Evolutionary conservation across 768 basidiomycete genomes (phyloP).

Genomic region (Calocybe indica): DNA sequence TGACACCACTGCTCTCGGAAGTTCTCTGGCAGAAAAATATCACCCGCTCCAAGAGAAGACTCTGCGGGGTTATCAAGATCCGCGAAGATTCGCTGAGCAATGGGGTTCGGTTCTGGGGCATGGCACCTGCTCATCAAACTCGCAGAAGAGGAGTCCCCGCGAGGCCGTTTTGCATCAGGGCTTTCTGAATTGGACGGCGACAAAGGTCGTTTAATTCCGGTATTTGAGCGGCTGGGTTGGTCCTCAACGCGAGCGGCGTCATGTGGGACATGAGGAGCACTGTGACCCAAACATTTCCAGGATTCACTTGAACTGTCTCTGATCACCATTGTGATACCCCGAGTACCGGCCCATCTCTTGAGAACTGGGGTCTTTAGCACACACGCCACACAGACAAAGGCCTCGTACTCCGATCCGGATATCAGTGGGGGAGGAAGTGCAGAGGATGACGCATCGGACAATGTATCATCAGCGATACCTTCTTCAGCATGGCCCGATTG

Average conservation of each 20-base stretch:
- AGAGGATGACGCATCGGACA: constrained; percentile 59
- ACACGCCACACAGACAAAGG: constrained; percentile 68
- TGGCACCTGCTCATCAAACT: constrained; percentile 33
- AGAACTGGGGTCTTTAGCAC: constrained; percentile 51
- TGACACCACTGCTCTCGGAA: constrained; percentile 80
- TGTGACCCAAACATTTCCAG: constrained; percentile 49
- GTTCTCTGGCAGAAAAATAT: constrained; percentile 69
- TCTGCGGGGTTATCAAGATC: constrained; percentile 14
- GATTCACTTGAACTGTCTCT: constrained; percentile 37
- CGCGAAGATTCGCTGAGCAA: constrained; percentile 42
- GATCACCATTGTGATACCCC: constrained; percentile 61
- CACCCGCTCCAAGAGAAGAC: constrained; percentile 49
- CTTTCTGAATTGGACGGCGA: constrained; percentile 30
- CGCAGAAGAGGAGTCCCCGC: constrained; percentile 16
- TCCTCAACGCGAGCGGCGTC: constrained; percentile 22
- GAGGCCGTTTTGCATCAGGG: constrained; percentile 31
- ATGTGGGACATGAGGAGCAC: constrained; percentile 13
- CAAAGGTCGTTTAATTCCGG: constrained; percentile 46
- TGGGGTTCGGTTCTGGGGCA: constrained; percentile 43
- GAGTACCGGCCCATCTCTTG: constrained; percentile 60
- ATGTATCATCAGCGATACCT: constrained; percentile 37
- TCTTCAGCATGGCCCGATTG: constrained; percentile 12
- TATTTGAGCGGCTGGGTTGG: constrained; percentile 11
- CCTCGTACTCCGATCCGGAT: constrained; percentile 64
- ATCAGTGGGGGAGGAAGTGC: constrained; percentile 66